Evolutionary conservation across 371 early-diverging fungal species (phyloP).

Genomic region (Lichtheimia hyalospora): DNA sequence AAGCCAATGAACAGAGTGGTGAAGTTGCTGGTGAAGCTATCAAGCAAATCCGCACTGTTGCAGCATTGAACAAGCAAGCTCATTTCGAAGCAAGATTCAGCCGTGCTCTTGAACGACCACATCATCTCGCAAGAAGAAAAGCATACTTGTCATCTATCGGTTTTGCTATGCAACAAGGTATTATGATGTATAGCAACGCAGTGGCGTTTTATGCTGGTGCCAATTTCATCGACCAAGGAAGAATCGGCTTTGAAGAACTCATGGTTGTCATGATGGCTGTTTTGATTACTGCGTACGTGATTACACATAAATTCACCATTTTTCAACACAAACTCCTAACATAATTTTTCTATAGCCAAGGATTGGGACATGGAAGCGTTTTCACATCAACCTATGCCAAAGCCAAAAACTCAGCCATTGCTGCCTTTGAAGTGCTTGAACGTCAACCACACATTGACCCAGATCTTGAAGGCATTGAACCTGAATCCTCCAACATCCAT

Average conservation of each 20-base stretch:
- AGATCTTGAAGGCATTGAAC: slow-evolving; percentile 57
- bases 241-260: slow-evolving; percentile 37
- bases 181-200: slow-evolving; percentile 62
- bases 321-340: too few relatives aligned
- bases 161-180: slow-evolving; percentile 70
- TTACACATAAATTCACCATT: too few relatives aligned
- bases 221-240: slow-evolving; percentile 37
- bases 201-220: slow-evolving; percentile 60
- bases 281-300: slow-evolving; percentile 57
- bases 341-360: slow-evolving; percentile 19
- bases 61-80: slow-evolving; percentile 76
- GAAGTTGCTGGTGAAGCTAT: slow-evolving; percentile 85
- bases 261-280: slow-evolving; percentile 70
- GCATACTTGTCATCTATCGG: slow-evolving; percentile 59
- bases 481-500: slow-evolving; percentile 22
- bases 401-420: slow-evolving; percentile 80
- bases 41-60: slow-evolving; percentile 85
- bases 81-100: slow-evolving; percentile 61
- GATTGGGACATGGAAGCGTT: slow-evolving; percentile 60
- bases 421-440: slow-evolving; percentile 73
- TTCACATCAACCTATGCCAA: slow-evolving; percentile 63
- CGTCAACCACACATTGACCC: slow-evolving; percentile 72
- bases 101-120: slow-evolving; percentile 63
- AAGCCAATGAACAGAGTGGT: slow-evolving; percentile 68
- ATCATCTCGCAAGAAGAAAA: slow-evolving; percentile 56